phyloP scores from a whole-genome alignment of 768 basidiomycete species.

The Polyporus arcularius region DNA sequence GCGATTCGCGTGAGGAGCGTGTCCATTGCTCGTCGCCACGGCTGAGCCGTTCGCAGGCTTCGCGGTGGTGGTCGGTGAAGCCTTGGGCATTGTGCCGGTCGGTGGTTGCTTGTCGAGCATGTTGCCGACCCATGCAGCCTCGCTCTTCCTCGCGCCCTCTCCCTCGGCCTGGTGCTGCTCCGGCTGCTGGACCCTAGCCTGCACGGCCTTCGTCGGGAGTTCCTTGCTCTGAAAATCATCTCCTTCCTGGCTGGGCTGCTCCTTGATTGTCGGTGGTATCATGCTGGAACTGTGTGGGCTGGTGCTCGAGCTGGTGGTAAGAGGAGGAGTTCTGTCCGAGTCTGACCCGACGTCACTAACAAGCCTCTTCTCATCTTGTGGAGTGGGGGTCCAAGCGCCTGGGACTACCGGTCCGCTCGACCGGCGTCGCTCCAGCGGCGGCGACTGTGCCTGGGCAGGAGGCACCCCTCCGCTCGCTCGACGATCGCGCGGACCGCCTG shows the following conservation, averaged over 20 bases:
- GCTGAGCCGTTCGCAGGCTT: neutral
- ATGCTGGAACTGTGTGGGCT: conserved; percentile 15
- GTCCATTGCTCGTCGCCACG: neutral
- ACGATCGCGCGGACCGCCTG: conserved; percentile 12
- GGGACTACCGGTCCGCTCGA: conserved; percentile 43
- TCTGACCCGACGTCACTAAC: conserved; percentile 23
- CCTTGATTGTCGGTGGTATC: conserved; percentile 27
- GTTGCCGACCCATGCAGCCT: conserved; percentile 59
- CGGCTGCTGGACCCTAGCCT: conserved; percentile 54
- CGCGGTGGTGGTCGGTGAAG: neutral
- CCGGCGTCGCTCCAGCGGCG: conserved; percentile 19
- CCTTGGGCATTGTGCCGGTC: conserved; percentile 4
- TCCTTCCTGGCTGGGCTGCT: conserved; percentile 25
- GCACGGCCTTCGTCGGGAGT: conserved; percentile 7
- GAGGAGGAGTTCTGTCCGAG: neutral
- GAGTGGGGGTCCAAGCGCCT: conserved; percentile 56
- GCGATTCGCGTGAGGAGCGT: neutral
- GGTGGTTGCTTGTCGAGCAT: conserved; percentile 32
- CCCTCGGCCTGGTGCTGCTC: conserved; percentile 47
- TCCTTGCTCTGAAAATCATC: conserved; percentile 12
- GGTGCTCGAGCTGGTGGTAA: conserved; percentile 11
- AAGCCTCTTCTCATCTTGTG: conserved; percentile 47
- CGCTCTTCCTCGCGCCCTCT: conserved; percentile 56
- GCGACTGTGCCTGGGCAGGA: neutral
- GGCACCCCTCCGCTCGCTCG: conserved; percentile 8